These are phyloP conservation scores for Escovopsis sp. DNA, from an alignment of 2,329 filamentous ascomycete species.

Conservation along the genomic window DNA sequence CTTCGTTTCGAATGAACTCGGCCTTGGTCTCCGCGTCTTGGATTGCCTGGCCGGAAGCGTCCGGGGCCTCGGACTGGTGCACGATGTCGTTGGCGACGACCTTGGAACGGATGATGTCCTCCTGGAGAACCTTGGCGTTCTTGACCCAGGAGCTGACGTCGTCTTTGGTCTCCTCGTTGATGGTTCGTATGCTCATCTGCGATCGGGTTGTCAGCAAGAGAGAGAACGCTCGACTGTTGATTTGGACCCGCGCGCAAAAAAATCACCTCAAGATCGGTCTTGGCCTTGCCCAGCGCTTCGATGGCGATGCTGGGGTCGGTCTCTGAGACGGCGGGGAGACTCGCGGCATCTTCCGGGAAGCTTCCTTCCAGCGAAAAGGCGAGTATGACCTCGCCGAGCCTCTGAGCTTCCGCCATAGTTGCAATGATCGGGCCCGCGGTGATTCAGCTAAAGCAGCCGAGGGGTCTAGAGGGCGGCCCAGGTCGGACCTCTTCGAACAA, in stretches of 20 bases:
- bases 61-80: conserved; percentile 53
- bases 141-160: conserved; percentile 77
- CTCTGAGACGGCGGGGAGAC: conserved; percentile 22
- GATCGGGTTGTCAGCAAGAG: conserved; percentile 1
- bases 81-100: conserved; percentile 70
- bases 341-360: conserved; percentile 26
- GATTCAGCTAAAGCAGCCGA: background rate
- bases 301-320: conserved; percentile 25
- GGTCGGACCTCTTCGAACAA: background rate
- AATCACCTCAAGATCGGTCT: conserved; percentile 25
- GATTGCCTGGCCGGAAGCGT: conserved; percentile 36
- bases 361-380: conserved; percentile 24
- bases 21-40: conserved; percentile 38
- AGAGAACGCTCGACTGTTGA: background rate
- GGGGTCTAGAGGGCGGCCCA: background rate
- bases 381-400: conserved; percentile 26
- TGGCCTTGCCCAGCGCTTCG: conserved; percentile 21
- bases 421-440: conserved; percentile 15
- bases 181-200: conserved; percentile 50
- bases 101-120: conserved; percentile 71
- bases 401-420: conserved; percentile 14
- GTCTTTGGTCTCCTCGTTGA: conserved; percentile 62
- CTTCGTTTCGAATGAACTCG: conserved; percentile 42
- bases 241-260: background rate
- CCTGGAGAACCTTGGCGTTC: conserved; percentile 70